phyloP scores from a whole-genome alignment of 2,329 filamentous ascomycete genomes.

The Aspergillus chevalieri region DNA sequence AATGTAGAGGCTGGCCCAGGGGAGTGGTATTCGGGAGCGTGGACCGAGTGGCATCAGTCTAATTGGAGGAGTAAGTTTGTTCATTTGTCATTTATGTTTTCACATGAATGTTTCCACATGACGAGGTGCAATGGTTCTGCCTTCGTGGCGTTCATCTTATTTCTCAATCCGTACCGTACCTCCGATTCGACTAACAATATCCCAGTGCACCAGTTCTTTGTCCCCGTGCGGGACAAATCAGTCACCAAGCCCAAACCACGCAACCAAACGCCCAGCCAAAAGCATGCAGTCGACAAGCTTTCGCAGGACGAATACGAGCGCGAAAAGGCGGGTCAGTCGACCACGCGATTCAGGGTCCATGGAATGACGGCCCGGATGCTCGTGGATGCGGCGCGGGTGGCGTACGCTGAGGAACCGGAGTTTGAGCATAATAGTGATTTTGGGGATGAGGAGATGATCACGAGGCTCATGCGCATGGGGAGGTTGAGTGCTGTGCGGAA shows the following conservation, averaged over 20 bases:
- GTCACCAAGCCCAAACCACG: slow-evolving; percentile 57
- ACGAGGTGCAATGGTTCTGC: background rate
- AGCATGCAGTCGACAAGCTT: slow-evolving; percentile 30
- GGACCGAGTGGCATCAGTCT: slow-evolving; percentile 71
- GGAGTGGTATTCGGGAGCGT: slow-evolving; percentile 78
- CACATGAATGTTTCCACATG: background rate
- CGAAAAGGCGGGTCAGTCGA: slow-evolving; percentile 36
- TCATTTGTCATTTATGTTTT: slow-evolving; percentile 2
- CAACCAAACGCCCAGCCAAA: slow-evolving; percentile 37
- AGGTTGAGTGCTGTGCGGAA: slow-evolving; percentile 48
- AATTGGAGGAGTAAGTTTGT: slow-evolving; percentile 58
- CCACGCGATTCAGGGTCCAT: slow-evolving; percentile 73
- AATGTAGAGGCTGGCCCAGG: slow-evolving; percentile 40
- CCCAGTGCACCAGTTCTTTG: slow-evolving; percentile 82
- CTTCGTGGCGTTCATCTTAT: background rate
- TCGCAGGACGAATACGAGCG: slow-evolving; percentile 35
- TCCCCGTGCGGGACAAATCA: slow-evolving; percentile 66
- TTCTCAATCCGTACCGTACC: background rate
- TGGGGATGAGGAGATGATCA: slow-evolving; percentile 63
- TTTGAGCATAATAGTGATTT: slow-evolving; percentile 67
- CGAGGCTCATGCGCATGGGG: slow-evolving; percentile 50
- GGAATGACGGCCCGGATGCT: slow-evolving; percentile 91
- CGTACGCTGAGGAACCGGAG: slow-evolving; percentile 74
- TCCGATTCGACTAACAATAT: background rate
- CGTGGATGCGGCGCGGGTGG: slow-evolving; percentile 78